A percentile compares a stretch with the other conserved stretches of the same genome.
Evolutionary conservation across 768 basidiomycete genomes (phyloP).

Genomic region (Phanerochaete sordida): DNA sequence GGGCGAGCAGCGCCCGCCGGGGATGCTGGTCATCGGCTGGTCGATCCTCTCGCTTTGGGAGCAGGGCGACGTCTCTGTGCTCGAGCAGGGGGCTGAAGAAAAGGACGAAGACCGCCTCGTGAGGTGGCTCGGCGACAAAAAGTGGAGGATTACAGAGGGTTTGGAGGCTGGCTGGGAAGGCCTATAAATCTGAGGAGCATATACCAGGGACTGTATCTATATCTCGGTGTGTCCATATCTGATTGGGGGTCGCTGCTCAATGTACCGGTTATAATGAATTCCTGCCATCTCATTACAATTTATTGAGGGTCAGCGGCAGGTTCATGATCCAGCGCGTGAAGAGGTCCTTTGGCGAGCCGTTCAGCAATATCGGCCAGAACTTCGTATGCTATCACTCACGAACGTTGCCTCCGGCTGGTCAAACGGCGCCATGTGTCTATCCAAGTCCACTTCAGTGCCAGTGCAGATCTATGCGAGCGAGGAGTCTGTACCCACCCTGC

Average conservation of each 20-base stretch:
- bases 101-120: constrained; percentile 44
- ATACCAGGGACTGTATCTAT: not conserved
- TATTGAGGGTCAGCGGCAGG: constrained; percentile 40
- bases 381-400: constrained; percentile 36
- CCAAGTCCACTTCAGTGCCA: constrained; percentile 6
- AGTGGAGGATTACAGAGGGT: constrained; percentile 68
- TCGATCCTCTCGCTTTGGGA: constrained; percentile 75
- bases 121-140: constrained; percentile 57
- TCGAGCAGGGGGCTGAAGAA: constrained; percentile 52
- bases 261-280: not conserved
- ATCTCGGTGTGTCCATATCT: not conserved
- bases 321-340: constrained; percentile 58
- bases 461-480: not conserved
- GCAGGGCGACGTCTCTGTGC: constrained; percentile 62
- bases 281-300: constrained; percentile 2
- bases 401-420: constrained; percentile 88
- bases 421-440: constrained; percentile 84
- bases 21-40: constrained; percentile 97
- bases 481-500: constrained; percentile 56
- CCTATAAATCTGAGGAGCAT: not conserved
- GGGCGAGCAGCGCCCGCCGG: constrained; percentile 90
- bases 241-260: not conserved
- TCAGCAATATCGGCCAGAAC: not conserved
- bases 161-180: constrained; percentile 41
- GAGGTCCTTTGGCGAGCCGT: constrained; percentile 40